Evolutionary conservation across 2,329 filamentous ascomycete species (phyloP).

Genomic region (Metarhizium guizhouense): DNA sequence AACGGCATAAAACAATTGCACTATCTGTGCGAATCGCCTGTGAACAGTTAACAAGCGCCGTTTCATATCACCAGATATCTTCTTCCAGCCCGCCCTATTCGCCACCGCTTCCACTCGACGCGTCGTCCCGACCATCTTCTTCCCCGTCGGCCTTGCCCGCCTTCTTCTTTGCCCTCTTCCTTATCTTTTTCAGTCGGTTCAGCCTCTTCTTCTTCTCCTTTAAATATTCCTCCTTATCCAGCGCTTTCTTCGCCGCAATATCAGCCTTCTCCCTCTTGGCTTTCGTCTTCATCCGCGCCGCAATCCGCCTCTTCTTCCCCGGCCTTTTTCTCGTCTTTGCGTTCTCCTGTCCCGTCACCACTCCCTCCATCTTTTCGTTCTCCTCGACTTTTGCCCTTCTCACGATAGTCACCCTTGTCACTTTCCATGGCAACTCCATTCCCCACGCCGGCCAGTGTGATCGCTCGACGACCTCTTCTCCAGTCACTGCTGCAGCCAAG

Average conservation of each 20-base stretch:
- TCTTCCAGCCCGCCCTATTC: conserved; percentile 7
- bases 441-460: conserved; percentile 44
- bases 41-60: background rate
- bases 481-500: conserved; percentile 37
- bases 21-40: too few species aligned
- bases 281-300: conserved; percentile 36
- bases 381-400: conserved; percentile 13
- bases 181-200: conserved; percentile 52
- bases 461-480: conserved; percentile 38
- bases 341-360: conserved; percentile 11
- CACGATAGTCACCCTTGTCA: conserved; percentile 34
- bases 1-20: too few species aligned
- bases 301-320: conserved; percentile 51
- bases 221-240: conserved; percentile 46
- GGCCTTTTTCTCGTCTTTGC: conserved; percentile 29
- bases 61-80: background rate
- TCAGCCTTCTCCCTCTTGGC: conserved; percentile 31
- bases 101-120: conserved; percentile 5
- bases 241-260: conserved; percentile 26
- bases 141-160: conserved; percentile 9
- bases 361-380: background rate
- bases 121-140: conserved; percentile 4
- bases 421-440: conserved; percentile 51
- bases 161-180: conserved; percentile 49
- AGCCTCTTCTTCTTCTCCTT: conserved; percentile 54